Evolutionary conservation across 2,329 filamentous ascomycete genomes (phyloP), one percentile per base, ranked within the genome.

Genomic region (Sphaerulina populicola): DNA sequence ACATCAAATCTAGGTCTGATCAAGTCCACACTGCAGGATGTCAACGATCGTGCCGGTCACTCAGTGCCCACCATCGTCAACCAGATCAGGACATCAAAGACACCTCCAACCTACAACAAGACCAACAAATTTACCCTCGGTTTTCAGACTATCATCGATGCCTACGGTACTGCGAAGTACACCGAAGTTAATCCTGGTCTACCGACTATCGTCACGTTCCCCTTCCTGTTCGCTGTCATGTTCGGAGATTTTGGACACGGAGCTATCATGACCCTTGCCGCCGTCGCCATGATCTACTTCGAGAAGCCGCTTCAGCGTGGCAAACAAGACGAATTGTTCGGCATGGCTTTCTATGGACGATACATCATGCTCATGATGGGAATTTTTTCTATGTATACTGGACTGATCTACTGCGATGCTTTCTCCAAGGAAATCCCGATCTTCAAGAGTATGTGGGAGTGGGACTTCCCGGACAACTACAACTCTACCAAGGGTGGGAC

Each of bases 141-240:
- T 21, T 98, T 98, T 76, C 93, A 98, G 72, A 97, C 91, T 52
- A 98, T 98, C 68, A 94, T 98, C 69, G 91, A 98, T 64, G 93
- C 94, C 27, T 98, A 98, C 66, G 94, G 93, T 66, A 96, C 93
- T 38, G 87, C 93, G 54, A 97, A 94, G 60, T 98, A 98, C 72
- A 86, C 86, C 61, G 93, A 98, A 73, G 86, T 96, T 69, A 98
- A 98, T 72, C 93, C 93, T 51, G 91, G 89, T 56, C 78, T 98
- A 18, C 91, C 91, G 35, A 93, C 94, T 46, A 89, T 97, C 60
- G 84, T 98, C 57, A 98, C 93, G 5, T 98, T 98, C 72, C 93
- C 94, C n/a, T 98, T 98, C 77, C 77, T 98, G 56, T 98, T 98
- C 68, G 93, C 93, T 44, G 93, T 98, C 80, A 98, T 98, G 93